Conservation (phyloP, 148 eudicot genomes). For the Fagopyrum homotropicum region DNA sequence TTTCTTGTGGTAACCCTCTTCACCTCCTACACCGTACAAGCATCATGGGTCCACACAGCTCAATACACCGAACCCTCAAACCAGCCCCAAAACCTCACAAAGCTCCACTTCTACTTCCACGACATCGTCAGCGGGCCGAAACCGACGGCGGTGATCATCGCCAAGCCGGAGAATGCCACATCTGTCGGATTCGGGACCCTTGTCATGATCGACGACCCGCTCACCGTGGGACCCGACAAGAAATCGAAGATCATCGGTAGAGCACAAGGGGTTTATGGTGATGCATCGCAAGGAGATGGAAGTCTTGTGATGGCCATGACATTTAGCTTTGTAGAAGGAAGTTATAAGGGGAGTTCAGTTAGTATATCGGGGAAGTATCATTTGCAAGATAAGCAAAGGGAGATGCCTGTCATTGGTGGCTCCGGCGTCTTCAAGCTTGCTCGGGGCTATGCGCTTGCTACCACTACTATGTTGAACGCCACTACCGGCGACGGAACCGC, state of each 20-base stretch:
- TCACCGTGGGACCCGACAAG: conserved; percentile 31
- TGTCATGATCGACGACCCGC: conserved; percentile 29
- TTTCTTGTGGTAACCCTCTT: not conserved
- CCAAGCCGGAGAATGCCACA: conserved; percentile 23
- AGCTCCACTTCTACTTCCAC: conserved; percentile 57
- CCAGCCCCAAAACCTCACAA: conserved; percentile 22
- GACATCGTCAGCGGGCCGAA: conserved; percentile 38
- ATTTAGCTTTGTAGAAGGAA: conserved; percentile 27
- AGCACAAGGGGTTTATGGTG: conserved; percentile 52
- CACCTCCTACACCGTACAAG: not conserved
- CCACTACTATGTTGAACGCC: conserved; percentile 19
- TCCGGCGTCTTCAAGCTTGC: conserved; percentile 43
- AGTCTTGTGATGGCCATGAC: conserved; percentile 32
- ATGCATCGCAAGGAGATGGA: conserved; percentile 16
- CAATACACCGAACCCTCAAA: not conserved
- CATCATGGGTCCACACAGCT: not conserved
- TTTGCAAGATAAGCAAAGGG: conserved; percentile 22
- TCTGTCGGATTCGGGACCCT: conserved; percentile 33
- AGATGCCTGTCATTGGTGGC: conserved; percentile 52
- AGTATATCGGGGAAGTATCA: conserved; percentile 39
- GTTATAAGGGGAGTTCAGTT: conserved; percentile 37
- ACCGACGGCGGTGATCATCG: conserved; percentile 37
- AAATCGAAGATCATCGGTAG: conserved; percentile 38
- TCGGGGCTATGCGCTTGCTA: conserved; percentile 37
- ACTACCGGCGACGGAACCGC: conserved; percentile 39